Evolutionary conservation across 495 filamentous ascomycete genomes (phyloP), one percentile per base, ranked within the genome.

Genomic region (Darksidea phi): DNA sequence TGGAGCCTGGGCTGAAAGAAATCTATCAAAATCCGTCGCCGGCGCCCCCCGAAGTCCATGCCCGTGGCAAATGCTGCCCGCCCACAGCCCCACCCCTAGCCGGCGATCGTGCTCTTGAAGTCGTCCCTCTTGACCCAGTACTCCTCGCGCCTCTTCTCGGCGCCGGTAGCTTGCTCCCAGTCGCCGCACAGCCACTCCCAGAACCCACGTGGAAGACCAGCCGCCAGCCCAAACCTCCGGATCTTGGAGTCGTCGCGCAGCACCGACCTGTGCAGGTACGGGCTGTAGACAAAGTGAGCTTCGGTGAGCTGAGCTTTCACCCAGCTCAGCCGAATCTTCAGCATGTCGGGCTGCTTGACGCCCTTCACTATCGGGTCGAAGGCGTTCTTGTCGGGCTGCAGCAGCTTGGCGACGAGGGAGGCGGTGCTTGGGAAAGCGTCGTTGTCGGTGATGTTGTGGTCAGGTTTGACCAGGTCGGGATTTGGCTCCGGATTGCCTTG

Each of bases 101-200:
- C 4, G 10, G 28, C 10, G 28, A 32, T 32, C 4, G 4, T 10
- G 28, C 28, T 3, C 41, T 13, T 13, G 41, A 43, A 38, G 15
- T 38, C 15, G 7, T 38, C 36, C 36, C 36, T 15, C 13, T 15
- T 24, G 23, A 50, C 11, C 8, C 10, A 26, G 23, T 7, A 11
- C 10, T 23, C 47, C 28, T 25, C 25, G 38, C 28, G 25, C 13
- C 8, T 13, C n/a, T 10, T 15, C 50, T 18, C 25, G n/a, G n/a
- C n/a, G n/a, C n/a, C n/a, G n/a, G n/a, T n/a, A n/a, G n/a, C n/a
- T n/a, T 54, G 13, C n/a, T 17, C 15, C 6, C n/a, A 12, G 10
- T 18, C 32, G 36, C 56, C 56, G 20, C 56, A 59, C 18, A 59
- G 36, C 56, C 56, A 59, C 5, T 41, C 5, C 12, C 43, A 51